Base-by-base conservation (phyloP, 306 rosid species). In the Arachis stenosperma region DNA sequence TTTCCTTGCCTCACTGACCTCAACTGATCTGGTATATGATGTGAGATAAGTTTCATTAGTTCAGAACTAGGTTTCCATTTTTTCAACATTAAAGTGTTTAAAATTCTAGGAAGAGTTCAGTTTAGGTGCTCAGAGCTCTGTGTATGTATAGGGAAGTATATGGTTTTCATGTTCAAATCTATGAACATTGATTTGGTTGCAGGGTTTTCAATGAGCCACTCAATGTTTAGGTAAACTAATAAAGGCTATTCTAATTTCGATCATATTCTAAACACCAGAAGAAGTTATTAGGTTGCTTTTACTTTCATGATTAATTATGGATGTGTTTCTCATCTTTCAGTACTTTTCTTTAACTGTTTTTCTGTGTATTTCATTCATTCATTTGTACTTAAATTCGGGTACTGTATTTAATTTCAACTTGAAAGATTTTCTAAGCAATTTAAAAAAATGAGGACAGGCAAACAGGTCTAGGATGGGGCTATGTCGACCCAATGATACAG, bases 391-490 rank as follows among this genome's bases (percentile, higher is more conserved):
- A 4, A 42, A 8, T 42, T 6, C 8, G 5, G 7, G 43, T 61
- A 33, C 65, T 71, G n/a, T 65, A 41, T 50, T 9, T 51, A 53
- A 60, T n/a, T 52, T 52, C 57, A 72, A 65, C 22, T 47, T 59
- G 33, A 65, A 61, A 50, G 61, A 42, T 58, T 40, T 64, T 59
- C 60, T 43, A 48, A 77, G 10, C 14, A 17, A 27, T 43, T 76
- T 70, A 5, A 83, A 78, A 27, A 58, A 27, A 33, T 33, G 37
- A 33, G 81, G 77, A 70, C 85, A 95, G 99, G 98, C 97, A 69
- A 89, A 83, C 69, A 97, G 98, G 55, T 84, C 98, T 8, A 95
- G 96, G 71, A 81, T 88, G 92, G 96, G 96, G 67, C 80, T 81
- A 56, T 87, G 90, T 69, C 96, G 89, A 53, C 81, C 89, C 69